Conservation (phyloP, 805 yeast genomes). For the Starmera pachycereana region DNA sequence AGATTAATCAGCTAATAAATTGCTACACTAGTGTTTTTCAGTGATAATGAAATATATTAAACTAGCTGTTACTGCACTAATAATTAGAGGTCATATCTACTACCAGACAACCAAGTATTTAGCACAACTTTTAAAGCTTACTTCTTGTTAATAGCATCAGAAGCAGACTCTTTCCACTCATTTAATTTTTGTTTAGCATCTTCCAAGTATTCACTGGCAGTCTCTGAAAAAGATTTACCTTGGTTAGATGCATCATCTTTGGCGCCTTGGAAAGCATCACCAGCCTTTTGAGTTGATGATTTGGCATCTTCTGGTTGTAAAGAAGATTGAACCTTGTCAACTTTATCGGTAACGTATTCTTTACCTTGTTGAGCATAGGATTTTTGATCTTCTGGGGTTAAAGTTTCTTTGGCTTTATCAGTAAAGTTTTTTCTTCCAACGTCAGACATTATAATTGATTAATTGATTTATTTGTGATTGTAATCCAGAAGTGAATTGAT, state of each 20-base stretch:
- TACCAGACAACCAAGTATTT: no score
- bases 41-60: no score
- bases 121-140: not conserved
- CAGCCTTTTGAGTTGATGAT: slow-evolving; percentile 56
- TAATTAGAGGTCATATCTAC: no score
- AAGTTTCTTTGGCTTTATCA: slow-evolving; percentile 55
- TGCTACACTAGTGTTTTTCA: no score
- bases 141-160: not conserved
- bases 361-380: slow-evolving; percentile 52
- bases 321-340: slow-evolving; percentile 51
- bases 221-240: slow-evolving; percentile 36
- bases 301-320: slow-evolving; percentile 58
- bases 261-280: slow-evolving; percentile 50
- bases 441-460: slow-evolving; percentile 26
- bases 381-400: slow-evolving; percentile 68
- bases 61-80: no score
- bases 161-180: no score
- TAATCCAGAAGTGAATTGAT: no score
- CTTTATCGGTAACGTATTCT: slow-evolving; percentile 57
- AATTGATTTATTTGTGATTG: no score
- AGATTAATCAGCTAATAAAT: no score
- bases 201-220: slow-evolving; percentile 49
- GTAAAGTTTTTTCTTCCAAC: slow-evolving; percentile 68
- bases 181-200: slow-evolving; percentile 33
- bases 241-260: slow-evolving; percentile 35